A percentile compares a stretch with the other conserved stretches of the same genome.
These are phyloP conservation scores for Dichotomocladium elegans DNA, from an alignment of 371 early-diverging fungal genomes.

Conservation along the genomic window DNA sequence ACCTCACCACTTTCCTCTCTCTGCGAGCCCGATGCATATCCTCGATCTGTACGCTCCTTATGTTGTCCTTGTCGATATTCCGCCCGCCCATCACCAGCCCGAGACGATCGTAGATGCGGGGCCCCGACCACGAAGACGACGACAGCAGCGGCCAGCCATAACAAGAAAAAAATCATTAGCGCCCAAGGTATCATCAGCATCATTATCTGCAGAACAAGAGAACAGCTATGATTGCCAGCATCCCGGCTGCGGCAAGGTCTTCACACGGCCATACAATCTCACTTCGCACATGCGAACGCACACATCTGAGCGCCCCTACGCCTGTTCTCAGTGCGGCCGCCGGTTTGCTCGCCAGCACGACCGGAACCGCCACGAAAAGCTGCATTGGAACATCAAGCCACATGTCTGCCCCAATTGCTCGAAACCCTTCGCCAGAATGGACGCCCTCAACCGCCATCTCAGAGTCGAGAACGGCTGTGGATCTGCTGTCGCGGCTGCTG, in stretches of 20 bases:
- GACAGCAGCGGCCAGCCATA: no score
- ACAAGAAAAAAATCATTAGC: no score
- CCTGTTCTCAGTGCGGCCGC: conserved; percentile 40
- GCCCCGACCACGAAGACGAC: no score
- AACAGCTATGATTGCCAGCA: conserved; percentile 16
- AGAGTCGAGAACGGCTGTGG: conserved; percentile 58
- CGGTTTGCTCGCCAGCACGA: conserved; percentile 58
- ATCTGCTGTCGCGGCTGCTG: conserved; percentile 3
- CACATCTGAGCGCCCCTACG: conserved; percentile 36
- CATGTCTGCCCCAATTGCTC: conserved; percentile 49
- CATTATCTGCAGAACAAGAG: no score
- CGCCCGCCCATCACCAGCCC: no score
- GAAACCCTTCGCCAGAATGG: conserved; percentile 56
- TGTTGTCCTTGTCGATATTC: no score
- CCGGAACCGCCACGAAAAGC: conserved; percentile 52
- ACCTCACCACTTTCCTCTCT: no score
- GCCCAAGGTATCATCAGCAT: no score
- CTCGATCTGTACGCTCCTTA: no score
- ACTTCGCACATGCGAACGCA: conserved; percentile 69
- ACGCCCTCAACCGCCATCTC: conserved; percentile 69
- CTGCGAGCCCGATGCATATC: no score
- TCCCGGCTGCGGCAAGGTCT: conserved; percentile 61
- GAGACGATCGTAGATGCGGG: no score
- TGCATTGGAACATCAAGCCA: conserved; percentile 54
- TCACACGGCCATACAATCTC: conserved; percentile 63